Base-by-base conservation (phyloP, 164 flowering plant species). In the Saururus chinensis region DNA sequence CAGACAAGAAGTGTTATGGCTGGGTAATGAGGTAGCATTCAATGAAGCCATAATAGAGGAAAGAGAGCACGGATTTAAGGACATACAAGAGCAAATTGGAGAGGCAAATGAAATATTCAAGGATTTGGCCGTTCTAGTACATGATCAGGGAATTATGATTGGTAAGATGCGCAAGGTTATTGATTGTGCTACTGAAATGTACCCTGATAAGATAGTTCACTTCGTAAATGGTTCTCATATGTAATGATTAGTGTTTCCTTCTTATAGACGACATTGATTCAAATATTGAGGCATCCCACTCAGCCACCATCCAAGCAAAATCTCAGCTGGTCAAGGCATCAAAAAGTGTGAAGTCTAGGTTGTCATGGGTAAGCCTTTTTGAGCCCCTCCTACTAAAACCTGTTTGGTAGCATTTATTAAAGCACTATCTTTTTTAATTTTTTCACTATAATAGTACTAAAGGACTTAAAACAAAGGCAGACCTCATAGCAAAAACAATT, bases 1-100 rank as follows among this genome's bases (percentile, higher is more conserved):
- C 83, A 86, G 89, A 77, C 88, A 77, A 51, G 86, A 84, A 72
- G 35, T 87, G 19, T 13, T 81, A 24, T 66, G 77, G 57, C 73
- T 87, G 45, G 86, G 74, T 51, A 87, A 82, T 78, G 93, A 87
- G 67, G 73, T 84, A 68, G 74, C 75, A 14, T 86, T 82, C 68
- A 84, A 86, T 70, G 93, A 86, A 62, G 87, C 88, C 65, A 83
- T 83, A 19, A 82, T 85, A 59, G 91, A 85, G 52, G 91, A 85
- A 63, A 81, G 92, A 67, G 89, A 84, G 22, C 87, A 82, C 59
- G 89, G 92, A 22, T 74, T 86, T 60, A 75, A 63, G 69, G 87
- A 87, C 35, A 70, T 87, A 54, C 76, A 81, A 66, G 77, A 74
- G 40, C 80, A 87, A 71, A 87, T 87, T 67, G 86, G 75, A 51